Percentiles rank a stretch among this genome's conserved stretches.
These are phyloP conservation scores for Spathaspora sp. DNA, from an alignment of 805 yeast genomes.

Conservation along the genomic window DNA sequence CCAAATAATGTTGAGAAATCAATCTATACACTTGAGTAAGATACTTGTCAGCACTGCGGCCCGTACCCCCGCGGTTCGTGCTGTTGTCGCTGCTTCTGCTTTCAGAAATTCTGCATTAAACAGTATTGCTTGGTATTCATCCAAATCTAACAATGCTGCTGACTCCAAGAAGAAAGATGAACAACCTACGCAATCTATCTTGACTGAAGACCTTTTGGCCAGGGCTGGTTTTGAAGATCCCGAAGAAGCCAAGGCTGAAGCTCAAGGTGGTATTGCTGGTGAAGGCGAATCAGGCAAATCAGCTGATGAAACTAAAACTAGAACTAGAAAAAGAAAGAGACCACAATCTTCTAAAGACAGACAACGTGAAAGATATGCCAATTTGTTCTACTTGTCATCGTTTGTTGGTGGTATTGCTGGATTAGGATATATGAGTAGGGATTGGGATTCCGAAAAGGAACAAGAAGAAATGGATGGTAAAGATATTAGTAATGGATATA, in stretches of 20 bases:
- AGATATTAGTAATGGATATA: constrained; percentile 61
- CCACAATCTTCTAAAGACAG: constrained; percentile 65
- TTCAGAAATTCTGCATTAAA: neutral
- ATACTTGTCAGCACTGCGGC: neutral
- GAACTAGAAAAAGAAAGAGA: constrained; percentile 43
- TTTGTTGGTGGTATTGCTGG: constrained; percentile 54
- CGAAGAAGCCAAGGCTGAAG: constrained; percentile 13
- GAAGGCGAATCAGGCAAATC: constrained; percentile 10
- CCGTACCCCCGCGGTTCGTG: neutral
- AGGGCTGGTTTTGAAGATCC: constrained; percentile 75
- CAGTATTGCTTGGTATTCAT: neutral
- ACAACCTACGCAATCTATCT: constrained; percentile 27
- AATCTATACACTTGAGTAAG: constrained; percentile 4
- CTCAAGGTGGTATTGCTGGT: constrained; percentile 5
- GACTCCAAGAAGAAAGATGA: constrained; percentile 9
- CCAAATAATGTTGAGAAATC: constrained; percentile 6
- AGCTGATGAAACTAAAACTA: constrained; percentile 11
- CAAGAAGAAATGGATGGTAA: constrained; percentile 47
- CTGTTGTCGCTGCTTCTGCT: neutral
- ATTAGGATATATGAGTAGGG: constrained; percentile 66
- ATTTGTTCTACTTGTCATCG: constrained; percentile 60
- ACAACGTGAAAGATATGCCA: constrained; percentile 80
- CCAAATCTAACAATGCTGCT: neutral
- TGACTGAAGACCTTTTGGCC: constrained; percentile 77
- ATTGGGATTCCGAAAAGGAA: constrained; percentile 81